Evolutionary conservation across 768 basidiomycete species (phyloP), one percentile per base, ranked within the genome.

Genomic region (Lactarius hengduanensis): DNA sequence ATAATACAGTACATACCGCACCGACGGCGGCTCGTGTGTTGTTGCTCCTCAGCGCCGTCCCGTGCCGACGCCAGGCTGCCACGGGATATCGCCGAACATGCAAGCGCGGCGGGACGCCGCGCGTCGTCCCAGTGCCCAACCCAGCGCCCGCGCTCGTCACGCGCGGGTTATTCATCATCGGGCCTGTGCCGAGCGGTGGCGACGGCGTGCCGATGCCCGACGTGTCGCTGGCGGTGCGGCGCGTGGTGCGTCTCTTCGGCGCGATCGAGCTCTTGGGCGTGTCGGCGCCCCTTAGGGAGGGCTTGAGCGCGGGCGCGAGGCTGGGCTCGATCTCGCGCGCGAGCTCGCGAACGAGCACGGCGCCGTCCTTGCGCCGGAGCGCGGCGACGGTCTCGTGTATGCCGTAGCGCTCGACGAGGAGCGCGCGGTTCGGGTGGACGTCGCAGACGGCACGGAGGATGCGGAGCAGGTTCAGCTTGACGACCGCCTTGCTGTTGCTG

Each of bases 361-460:
- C 95, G 15, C 87, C 91, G 74, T 99, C 97, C 59, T 89, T 87
- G 69, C 86, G 83, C 73, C 91, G 92, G 58, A 98, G 78, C 67
- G 84, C 83, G 70, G 88, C 85, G 64, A 99, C 92, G 3, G 94
- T 86, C 40, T 88, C 89, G 64, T 90, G 81, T 59, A 96, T 77
- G 0, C 91, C 91, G 73, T 91, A 96, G 57, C 85, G 82, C 73
- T 92, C 90, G 30, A 96, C 92, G 58, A 96, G 79, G 72, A 87
- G 84, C 2, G 87, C 86, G 10, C 90, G 83, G 72, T 95, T 94
- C 2, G 94, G 93, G 70, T 96, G 92, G 9, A 88, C 87, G 69
- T 99, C 96, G 76, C 92, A 96, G 2, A 96, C 88, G 0, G 89
- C 83, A 65, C 88, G 85, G 54, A 96, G 80, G 65, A 98, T 86